These are phyloP conservation scores for Naganishia albida DNA, from an alignment of 1,284 basidiomycete species.

Conservation along the genomic window DNA sequence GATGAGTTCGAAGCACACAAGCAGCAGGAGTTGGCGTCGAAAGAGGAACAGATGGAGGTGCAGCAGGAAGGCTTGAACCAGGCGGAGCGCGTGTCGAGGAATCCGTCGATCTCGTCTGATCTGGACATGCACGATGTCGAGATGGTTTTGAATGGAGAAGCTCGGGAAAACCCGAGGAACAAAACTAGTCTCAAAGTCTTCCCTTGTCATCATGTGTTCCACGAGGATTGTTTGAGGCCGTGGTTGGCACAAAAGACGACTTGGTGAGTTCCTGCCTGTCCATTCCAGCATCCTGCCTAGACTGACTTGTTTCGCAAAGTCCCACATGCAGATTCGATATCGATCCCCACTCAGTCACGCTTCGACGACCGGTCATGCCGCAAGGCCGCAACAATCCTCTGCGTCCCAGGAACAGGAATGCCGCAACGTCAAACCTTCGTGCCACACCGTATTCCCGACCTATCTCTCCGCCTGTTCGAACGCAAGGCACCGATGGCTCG, in stretches of 20 bases:
- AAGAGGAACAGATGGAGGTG: neutral
- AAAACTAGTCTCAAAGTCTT: conserved; percentile 45
- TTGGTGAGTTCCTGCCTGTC: conserved; percentile 42
- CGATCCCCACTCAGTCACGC: conserved; percentile 48
- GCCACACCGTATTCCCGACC: conserved; percentile 20
- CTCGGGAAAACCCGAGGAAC: conserved; percentile 34
- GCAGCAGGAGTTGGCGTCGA: neutral
- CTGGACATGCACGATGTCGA: conserved; percentile 32
- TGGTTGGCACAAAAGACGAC: conserved; percentile 51
- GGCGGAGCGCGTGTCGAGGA: neutral
- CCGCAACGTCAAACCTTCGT: conserved; percentile 8
- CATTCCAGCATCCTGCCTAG: neutral
- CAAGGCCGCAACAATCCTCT: conserved; percentile 37
- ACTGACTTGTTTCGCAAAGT: conserved; percentile 35
- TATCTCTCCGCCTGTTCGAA: neutral
- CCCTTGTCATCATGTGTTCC: conserved; percentile 54
- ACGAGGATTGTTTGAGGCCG: conserved; percentile 47
- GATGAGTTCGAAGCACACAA: conserved; percentile 27
- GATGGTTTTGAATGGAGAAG: conserved; percentile 29
- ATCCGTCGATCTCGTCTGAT: conserved; percentile 19
- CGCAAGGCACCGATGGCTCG: too few relatives aligned
- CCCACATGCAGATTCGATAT: conserved; percentile 53
- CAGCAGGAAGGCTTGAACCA: neutral
- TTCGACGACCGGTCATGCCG: conserved; percentile 37
- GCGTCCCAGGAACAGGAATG: conserved; percentile 34